phyloP scores from a whole-genome alignment of 2,329 filamentous ascomycete genomes.

The Graphilbum ipis-grandicollis region DNA sequence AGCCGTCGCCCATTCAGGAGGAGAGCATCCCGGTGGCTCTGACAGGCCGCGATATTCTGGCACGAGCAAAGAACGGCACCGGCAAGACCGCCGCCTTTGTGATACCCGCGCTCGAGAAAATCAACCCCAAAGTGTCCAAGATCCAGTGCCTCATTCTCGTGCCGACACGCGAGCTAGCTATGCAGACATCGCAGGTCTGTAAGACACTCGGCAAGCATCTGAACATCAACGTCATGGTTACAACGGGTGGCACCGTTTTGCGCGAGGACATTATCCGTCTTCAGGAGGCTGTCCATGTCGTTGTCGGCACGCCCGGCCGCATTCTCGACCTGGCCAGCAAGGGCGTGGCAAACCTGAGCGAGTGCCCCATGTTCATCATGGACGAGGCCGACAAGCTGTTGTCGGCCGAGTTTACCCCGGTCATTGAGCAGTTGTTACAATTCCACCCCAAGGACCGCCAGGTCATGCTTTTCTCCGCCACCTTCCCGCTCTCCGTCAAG shows the following conservation, averaged over 20 bases:
- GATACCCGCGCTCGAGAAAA: conserved; percentile 84
- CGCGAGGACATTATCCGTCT: conserved; percentile 94
- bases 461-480: conserved; percentile 98
- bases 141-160: conserved; percentile 94
- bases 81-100: conserved; percentile 98
- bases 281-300: conserved; percentile 87
- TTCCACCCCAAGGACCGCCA: conserved; percentile 96
- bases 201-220: conserved; percentile 96
- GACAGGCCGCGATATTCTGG: conserved; percentile 86
- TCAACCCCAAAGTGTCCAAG: conserved; percentile 92
- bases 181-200: conserved; percentile 98
- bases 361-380: conserved; percentile 98
- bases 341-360: conserved; percentile 85
- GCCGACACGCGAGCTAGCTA: conserved; percentile 86
- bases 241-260: conserved; percentile 84
- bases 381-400: conserved; percentile 97
- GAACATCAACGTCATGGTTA: conserved; percentile 97
- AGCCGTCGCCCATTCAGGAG: conserved; percentile 97
- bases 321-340: conserved; percentile 94
- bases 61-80: conserved; percentile 94
- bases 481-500: conserved; percentile 93
- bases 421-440: conserved; percentile 86
- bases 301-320: conserved; percentile 91
- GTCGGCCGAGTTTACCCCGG: conserved; percentile 89
- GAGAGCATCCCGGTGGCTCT: conserved; percentile 94